Base-by-base conservation (phyloP, 169 alveolate genomes). In the Neospora caninum region DNA sequence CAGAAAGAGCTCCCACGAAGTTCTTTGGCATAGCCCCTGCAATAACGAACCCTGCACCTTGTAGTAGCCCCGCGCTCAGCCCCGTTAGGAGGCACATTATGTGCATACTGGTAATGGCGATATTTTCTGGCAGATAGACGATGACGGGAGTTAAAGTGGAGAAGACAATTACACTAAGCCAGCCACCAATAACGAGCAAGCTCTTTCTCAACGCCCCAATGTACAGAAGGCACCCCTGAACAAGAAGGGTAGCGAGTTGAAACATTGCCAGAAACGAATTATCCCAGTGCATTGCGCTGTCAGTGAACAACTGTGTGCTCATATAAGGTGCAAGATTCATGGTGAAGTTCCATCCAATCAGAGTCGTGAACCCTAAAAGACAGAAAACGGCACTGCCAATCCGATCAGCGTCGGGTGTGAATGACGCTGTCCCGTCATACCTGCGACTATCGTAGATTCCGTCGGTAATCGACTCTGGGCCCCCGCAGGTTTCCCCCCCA, bases 11-110 rank as follows among this genome's bases (percentile, higher is more conserved):
- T 18, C 38, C 89, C 27, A 42, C 67, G 36, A 38, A 82, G 41
- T 80, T 83, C 42, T 49, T 54, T 36, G 92, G 91, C 91, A 92
- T 39, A 4, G 67, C 70, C 67, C 91, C 82, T 0, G 87, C 91
- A 36, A 43, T n/a, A 54, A 86, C 39, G 69, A 54, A 92, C 34
- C 92, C 94, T 43, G 80, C 73, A 38, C 94, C 94, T 38, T 82
- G 94, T 20, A 92, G 58, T 34, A 82, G 38, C 16, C 94, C 86
- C 13, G 91, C 42, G 69, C 88, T 88, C 34, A 54, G 38, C 31
- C 94, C 94, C 73, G 43, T 25, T 13, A 92, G 6, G 16, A 92
- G 9, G 91, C 94, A 92, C 36, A 92, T 27, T 0, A 58, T 27
- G 41, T 92, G 91, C 54, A 91, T 36, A 16, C 70, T 16, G 4